Percentiles rank a stretch among this genome's conserved stretches.
phyloP scores from a whole-genome alignment of 768 basidiomycete genomes.

The Porphyrellus cyaneotinctus region DNA sequence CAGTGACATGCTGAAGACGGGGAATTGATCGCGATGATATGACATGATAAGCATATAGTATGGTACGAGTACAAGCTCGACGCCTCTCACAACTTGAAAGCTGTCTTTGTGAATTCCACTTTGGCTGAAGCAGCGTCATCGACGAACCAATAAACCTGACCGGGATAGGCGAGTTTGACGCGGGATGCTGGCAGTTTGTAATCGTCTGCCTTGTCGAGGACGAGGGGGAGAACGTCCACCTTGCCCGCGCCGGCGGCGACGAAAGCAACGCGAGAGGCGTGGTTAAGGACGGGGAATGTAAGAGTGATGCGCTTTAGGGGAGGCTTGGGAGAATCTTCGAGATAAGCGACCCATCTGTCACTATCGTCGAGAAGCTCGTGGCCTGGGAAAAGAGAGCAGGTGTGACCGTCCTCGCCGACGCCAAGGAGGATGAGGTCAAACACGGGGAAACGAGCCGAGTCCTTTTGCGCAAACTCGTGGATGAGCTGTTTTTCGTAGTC shows the following conservation, averaged over 20 bases:
- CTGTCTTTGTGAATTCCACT: conserved; percentile 51
- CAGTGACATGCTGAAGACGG: conserved; percentile 11
- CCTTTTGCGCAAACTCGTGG: conserved; percentile 84
- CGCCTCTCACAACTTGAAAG: conserved; percentile 49
- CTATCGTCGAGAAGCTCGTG: conserved; percentile 79
- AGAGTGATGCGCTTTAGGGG: conserved; percentile 88
- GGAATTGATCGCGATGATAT: conserved; percentile 10
- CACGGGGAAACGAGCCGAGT: conserved; percentile 92
- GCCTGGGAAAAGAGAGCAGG: conserved; percentile 94
- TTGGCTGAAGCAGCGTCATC: conserved; percentile 77
- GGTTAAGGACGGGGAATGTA: conserved; percentile 88
- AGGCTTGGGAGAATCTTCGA: conserved; percentile 93
- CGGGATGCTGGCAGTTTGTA: conserved; percentile 73
- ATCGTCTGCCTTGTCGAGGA: conserved; percentile 78
- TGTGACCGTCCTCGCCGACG: conserved; percentile 98
- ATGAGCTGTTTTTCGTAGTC: conserved; percentile 84
- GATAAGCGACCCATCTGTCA: conserved; percentile 91
- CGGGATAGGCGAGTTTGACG: conserved; percentile 74
- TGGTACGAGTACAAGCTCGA: conserved; percentile 25
- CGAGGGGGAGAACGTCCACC: conserved; percentile 60
- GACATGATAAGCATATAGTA: conserved; percentile 15
- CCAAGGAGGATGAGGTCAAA: conserved; percentile 98
- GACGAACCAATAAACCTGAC: conserved; percentile 92
- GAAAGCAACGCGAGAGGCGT: conserved; percentile 83
- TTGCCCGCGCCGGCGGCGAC: conserved; percentile 84